Percentiles rank a stretch among this genome's conserved stretches.
Evolutionary conservation across 169 alveolate species (phyloP).

Genomic region (Cryptosporidium sp.): DNA sequence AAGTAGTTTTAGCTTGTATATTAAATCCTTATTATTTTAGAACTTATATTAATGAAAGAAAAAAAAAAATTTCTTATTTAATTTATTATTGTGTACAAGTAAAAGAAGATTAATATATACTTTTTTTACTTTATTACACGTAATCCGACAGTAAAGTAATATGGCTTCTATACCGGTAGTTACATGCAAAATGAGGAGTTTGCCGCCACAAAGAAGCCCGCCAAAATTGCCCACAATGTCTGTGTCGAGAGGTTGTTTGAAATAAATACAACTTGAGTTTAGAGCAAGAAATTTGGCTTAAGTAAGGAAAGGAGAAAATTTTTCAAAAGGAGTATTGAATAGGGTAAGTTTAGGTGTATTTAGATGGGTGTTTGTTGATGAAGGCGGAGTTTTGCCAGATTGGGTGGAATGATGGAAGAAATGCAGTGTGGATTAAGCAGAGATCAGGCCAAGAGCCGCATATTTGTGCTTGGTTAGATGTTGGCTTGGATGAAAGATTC

Average conservation of each 20-base stretch:
- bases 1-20: no score
- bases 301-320: slow-evolving; percentile 30
- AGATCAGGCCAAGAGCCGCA: not conserved
- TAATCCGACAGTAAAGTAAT: not conserved
- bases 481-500: not conserved
- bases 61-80: not conserved
- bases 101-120: not conserved
- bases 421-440: not conserved
- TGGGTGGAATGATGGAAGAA: not conserved
- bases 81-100: not conserved
- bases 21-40: not conserved
- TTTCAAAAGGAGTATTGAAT: slow-evolving; percentile 13
- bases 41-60: not conserved
- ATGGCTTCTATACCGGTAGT: slow-evolving; percentile 33
- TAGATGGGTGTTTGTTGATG: not conserved
- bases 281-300: slow-evolving; percentile 32
- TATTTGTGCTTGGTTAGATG: not conserved
- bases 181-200: slow-evolving; percentile 54
- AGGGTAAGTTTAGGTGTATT: slow-evolving; percentile 27
- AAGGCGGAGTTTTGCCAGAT: not conserved
- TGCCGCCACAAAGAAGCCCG: slow-evolving; percentile 51
- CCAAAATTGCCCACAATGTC: slow-evolving; percentile 76
- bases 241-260: slow-evolving; percentile 70
- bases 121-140: slow-evolving; percentile 24
- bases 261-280: slow-evolving; percentile 67